A percentile compares a stretch with the other conserved stretches of the same genome.
These are phyloP conservation scores for Hypholoma fasciculare DNA, from an alignment of 768 basidiomycete genomes.

Conservation along the genomic window DNA sequence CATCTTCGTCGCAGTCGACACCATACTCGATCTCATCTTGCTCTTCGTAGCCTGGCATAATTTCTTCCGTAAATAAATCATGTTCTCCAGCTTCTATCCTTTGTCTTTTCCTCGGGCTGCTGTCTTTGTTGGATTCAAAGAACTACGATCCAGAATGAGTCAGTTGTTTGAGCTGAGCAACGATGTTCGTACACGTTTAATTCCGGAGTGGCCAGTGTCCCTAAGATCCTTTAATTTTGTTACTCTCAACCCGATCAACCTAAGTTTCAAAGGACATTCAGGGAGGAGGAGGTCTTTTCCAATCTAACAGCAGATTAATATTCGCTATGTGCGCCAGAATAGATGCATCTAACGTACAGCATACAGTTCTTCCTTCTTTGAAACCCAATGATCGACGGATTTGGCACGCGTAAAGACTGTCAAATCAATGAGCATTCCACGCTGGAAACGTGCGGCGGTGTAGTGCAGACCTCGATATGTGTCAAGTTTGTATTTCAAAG, in stretches of 20 bases:
- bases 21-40: slow-evolving; percentile 41
- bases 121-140: slow-evolving; percentile 43
- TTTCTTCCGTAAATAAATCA: slow-evolving; percentile 22
- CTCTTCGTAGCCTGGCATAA: slow-evolving; percentile 57
- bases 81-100: slow-evolving; percentile 17
- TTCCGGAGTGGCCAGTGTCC: slow-evolving; percentile 47
- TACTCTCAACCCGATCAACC: slow-evolving; percentile 86
- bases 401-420: slow-evolving; percentile 78
- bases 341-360: slow-evolving; percentile 45
- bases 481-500: slow-evolving; percentile 91
- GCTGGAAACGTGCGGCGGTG: not conserved
- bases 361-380: slow-evolving; percentile 76
- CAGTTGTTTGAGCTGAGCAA: not conserved
- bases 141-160: slow-evolving; percentile 42
- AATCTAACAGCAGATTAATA: slow-evolving; percentile 41
- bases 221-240: slow-evolving; percentile 88
- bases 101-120: slow-evolving; percentile 38
- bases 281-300: slow-evolving; percentile 81
- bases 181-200: slow-evolving; percentile 61
- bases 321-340: not conserved
- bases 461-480: slow-evolving; percentile 70
- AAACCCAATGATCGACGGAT: slow-evolving; percentile 77
- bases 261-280: slow-evolving; percentile 76
- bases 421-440: not conserved
- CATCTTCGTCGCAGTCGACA: slow-evolving; percentile 19